phyloP scores from a whole-genome alignment of 208 protist species.

The Strigomonas galati region DNA sequence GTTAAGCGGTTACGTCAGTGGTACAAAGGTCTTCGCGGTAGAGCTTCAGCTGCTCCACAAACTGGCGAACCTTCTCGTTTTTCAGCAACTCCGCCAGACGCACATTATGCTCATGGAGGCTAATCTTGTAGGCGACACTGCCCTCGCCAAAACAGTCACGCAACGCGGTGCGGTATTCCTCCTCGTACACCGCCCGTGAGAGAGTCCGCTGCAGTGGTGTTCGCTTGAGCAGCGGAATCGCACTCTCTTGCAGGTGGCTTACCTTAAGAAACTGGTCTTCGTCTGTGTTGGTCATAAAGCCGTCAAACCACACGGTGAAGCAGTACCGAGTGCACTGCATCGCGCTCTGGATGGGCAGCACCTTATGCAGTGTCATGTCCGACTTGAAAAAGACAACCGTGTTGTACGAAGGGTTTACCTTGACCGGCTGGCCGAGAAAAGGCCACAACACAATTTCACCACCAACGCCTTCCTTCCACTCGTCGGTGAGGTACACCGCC shows the following conservation, averaged over 20 bases:
- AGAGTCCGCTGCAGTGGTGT: conserved; percentile 45
- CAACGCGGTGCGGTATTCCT: conserved; percentile 35
- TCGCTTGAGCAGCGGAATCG: conserved; percentile 29
- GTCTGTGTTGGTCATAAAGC: conserved; percentile 30
- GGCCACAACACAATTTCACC: conserved; percentile 44
- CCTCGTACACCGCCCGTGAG: conserved; percentile 34
- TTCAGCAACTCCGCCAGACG: conserved; percentile 29
- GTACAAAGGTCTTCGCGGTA: conserved; percentile 29
- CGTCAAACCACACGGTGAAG: conserved; percentile 67
- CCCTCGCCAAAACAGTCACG: conserved; percentile 35
- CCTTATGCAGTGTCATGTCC: conserved; percentile 36
- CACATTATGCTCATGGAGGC: conserved; percentile 34
- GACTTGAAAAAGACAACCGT: conserved; percentile 43
- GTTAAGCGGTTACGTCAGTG: background rate
- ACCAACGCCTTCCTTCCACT: conserved; percentile 30
- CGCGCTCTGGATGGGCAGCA: conserved; percentile 20
- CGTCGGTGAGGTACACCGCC: conserved; percentile 46
- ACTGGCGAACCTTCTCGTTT: conserved; percentile 20
- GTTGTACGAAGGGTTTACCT: conserved; percentile 30
- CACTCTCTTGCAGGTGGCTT: conserved; percentile 25
- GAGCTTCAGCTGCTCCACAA: conserved; percentile 19
- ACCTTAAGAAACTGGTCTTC: conserved; percentile 33
- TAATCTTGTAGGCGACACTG: conserved; percentile 19
- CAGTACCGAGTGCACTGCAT: conserved; percentile 26
- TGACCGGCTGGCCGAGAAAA: conserved; percentile 30